Evolutionary conservation across 73 alveolate genomes (phyloP).

Genomic region (Blepharisma stoltei): DNA sequence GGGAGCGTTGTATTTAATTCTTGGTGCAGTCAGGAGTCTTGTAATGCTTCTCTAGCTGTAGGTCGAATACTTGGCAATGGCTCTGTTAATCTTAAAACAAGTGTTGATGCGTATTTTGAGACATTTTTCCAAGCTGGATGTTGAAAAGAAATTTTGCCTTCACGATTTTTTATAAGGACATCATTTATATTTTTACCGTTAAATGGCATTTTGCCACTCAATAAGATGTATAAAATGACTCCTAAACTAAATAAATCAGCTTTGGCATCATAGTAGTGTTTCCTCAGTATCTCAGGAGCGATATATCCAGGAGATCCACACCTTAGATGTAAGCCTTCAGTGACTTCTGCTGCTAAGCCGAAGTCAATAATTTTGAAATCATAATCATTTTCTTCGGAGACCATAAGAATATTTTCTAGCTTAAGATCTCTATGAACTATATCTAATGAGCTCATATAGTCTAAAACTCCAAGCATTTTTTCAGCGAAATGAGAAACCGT

Average conservation of each 20-base stretch:
- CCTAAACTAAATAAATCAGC: constrained; percentile 74
- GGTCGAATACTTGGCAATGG: too few species aligned
- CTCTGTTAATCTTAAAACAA: too few species aligned
- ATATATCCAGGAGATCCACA: constrained; percentile 78
- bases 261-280: constrained; percentile 50
- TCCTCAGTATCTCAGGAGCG: constrained; percentile 74
- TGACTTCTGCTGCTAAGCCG: constrained; percentile 60
- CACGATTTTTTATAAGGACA: background rate
- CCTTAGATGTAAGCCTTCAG: background rate
- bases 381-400: constrained; percentile 48
- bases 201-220: constrained; percentile 72
- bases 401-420: constrained; percentile 71
- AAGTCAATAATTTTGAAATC: constrained; percentile 63
- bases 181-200: background rate
- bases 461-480: constrained; percentile 33
- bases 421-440: constrained; percentile 74
- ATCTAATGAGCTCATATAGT: constrained; percentile 43
- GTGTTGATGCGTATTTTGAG: too few species aligned
- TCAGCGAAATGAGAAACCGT: background rate
- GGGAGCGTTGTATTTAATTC: too few species aligned
- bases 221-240: constrained; percentile 54
- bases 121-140: background rate
- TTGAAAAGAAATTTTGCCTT: background rate
- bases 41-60: too few species aligned
- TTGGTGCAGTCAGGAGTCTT: too few species aligned